A percentile compares a stretch with the other conserved stretches of the same genome.
phyloP scores from a whole-genome alignment of 2,329 filamentous ascomycete genomes.

The Diaporthe sp. region DNA sequence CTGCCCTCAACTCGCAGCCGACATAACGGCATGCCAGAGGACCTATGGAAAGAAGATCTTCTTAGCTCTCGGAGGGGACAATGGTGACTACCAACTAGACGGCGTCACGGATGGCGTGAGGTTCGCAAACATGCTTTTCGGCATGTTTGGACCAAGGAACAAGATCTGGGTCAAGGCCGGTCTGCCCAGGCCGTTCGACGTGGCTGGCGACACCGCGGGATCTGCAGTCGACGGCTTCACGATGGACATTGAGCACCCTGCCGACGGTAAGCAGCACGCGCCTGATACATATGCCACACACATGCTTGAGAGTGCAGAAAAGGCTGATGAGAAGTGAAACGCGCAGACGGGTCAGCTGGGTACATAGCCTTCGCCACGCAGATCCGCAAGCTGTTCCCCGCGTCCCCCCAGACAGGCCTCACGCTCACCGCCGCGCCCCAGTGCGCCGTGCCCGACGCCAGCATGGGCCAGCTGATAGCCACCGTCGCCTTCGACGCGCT shows the following conservation, averaged over 20 bases:
- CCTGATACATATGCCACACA: background rate
- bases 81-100: constrained; percentile 52
- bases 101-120: constrained; percentile 52
- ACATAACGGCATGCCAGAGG: constrained; percentile 56
- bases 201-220: constrained; percentile 40
- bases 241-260: constrained; percentile 56
- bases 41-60: constrained; percentile 55
- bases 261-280: background rate
- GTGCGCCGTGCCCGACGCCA: constrained; percentile 57
- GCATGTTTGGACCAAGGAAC: constrained; percentile 56
- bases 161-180: constrained; percentile 48
- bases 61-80: constrained; percentile 57
- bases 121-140: constrained; percentile 55
- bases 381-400: constrained; percentile 50
- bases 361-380: constrained; percentile 30
- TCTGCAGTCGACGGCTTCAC: constrained; percentile 58
- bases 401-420: constrained; percentile 42
- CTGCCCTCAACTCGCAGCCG: constrained; percentile 53
- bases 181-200: constrained; percentile 57
- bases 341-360: background rate
- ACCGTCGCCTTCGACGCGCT: constrained; percentile 57
- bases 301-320: background rate
- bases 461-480: constrained; percentile 45
- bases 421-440: constrained; percentile 62
- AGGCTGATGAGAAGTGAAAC: background rate